Conservation (phyloP, 768 basidiomycete species). For the Tephrocybe rancida region DNA sequence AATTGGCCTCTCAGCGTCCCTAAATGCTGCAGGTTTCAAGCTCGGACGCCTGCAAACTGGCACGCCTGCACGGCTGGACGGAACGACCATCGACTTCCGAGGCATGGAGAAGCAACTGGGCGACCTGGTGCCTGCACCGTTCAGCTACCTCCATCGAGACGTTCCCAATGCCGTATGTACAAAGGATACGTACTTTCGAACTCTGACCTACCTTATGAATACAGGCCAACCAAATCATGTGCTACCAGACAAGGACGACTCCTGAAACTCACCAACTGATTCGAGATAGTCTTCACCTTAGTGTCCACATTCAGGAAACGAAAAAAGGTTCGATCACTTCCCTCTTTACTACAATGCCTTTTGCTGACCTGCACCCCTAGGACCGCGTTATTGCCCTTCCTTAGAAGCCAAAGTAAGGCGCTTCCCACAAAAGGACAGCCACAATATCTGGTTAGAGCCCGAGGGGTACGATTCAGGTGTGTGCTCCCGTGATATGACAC, state of each 20-base stretch:
- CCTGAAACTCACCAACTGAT: constrained; percentile 75
- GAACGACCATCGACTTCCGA: constrained; percentile 69
- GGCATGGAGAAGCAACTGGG: constrained; percentile 66
- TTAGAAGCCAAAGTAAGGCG: constrained; percentile 85
- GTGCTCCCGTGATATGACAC: constrained; percentile 1
- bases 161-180: constrained; percentile 70
- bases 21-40: constrained; percentile 74
- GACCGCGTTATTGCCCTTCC: constrained; percentile 91
- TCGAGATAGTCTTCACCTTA: constrained; percentile 71
- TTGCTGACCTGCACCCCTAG: constrained; percentile 33
- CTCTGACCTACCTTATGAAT: neutral
- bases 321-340: constrained; percentile 61
- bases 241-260: constrained; percentile 76
- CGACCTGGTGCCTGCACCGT: constrained; percentile 66
- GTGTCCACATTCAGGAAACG: constrained; percentile 87
- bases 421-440: constrained; percentile 70
- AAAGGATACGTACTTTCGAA: neutral
- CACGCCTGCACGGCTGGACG: constrained; percentile 81
- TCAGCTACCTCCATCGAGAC: constrained; percentile 70
- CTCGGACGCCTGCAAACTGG: constrained; percentile 85
- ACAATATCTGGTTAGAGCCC: constrained; percentile 88
- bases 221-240: constrained; percentile 73
- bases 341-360: neutral
- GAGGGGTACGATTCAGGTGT: constrained; percentile 89
- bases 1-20: constrained; percentile 73